Conservation (phyloP, 805 yeast genomes). For the Starmera pachycereana region DNA sequence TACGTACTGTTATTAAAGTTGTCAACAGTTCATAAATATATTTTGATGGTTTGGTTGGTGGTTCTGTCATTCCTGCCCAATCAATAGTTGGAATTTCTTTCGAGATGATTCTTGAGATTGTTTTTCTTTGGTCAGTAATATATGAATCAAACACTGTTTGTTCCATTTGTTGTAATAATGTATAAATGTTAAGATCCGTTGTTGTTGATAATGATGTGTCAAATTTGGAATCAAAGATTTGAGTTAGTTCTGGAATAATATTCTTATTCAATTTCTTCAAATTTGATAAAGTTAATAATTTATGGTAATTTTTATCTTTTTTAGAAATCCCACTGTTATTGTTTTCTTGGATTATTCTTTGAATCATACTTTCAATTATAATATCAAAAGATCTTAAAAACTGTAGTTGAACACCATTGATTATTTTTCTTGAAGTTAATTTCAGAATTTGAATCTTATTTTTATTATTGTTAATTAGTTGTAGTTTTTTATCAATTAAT, state of each 20-base stretch:
- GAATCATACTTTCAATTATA: conserved; percentile 31
- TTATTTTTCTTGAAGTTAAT: conserved; percentile 24
- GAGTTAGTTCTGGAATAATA: conserved; percentile 38
- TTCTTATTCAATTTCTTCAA: conserved; percentile 34
- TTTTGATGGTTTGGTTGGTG: conserved; percentile 30
- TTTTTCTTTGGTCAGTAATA: conserved; percentile 35
- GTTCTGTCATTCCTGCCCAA: conserved; percentile 29
- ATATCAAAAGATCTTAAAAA: conserved; percentile 35
- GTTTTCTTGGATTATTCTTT: conserved; percentile 30
- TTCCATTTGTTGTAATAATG: conserved; percentile 38
- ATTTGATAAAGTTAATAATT: conserved; percentile 44
- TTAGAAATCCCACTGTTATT: conserved; percentile 10
- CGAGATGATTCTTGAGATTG: conserved; percentile 27
- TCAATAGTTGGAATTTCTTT: conserved; percentile 30
- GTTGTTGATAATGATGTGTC: conserved; percentile 32
- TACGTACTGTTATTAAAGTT: conserved; percentile 39
- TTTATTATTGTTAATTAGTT: conserved; percentile 5
- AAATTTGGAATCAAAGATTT: conserved; percentile 40
- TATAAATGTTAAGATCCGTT: conserved; percentile 30
- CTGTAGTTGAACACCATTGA: conserved; percentile 29
- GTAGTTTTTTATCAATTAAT: conserved; percentile 24
- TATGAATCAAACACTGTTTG: conserved; percentile 43
- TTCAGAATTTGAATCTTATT: conserved; percentile 25
- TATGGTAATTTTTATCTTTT: conserved; percentile 30
- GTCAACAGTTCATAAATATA: conserved; percentile 40